Evolutionary conservation across 805 yeast species (phyloP).

Genomic region (Candida insectorum): DNA sequence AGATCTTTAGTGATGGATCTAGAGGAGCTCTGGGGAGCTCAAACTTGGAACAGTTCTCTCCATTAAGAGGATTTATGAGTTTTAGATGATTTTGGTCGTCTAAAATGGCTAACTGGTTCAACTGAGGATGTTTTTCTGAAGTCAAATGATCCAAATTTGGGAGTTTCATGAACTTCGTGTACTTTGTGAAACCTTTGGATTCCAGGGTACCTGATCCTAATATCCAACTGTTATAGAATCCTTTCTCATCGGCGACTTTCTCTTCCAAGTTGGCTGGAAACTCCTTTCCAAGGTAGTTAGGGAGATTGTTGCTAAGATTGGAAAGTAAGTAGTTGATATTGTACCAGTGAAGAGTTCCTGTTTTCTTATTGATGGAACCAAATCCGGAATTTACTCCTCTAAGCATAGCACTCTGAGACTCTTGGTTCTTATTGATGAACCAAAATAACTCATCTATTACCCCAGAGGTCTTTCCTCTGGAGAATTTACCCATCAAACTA

Average conservation of each 20-base stretch:
- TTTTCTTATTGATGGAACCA: slow-evolving; percentile 48
- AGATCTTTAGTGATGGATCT: slow-evolving; percentile 5
- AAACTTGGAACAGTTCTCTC: slow-evolving; percentile 36
- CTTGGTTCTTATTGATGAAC: slow-evolving; percentile 42
- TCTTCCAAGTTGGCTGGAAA: slow-evolving; percentile 4
- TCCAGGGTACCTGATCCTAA: slow-evolving; percentile 33
- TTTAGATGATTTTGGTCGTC: slow-evolving; percentile 29
- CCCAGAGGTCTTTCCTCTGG: slow-evolving; percentile 62
- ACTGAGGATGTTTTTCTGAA: not conserved
- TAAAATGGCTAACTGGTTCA: slow-evolving; percentile 31
- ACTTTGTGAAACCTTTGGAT: slow-evolving; percentile 4
- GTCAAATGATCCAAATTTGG: slow-evolving; percentile 20
- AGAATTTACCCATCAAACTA: slow-evolving; percentile 53
- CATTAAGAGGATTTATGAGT: slow-evolving; percentile 36
- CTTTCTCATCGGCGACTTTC: slow-evolving; percentile 5
- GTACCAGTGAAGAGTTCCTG: slow-evolving; percentile 66
- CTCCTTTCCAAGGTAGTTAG: slow-evolving; percentile 21
- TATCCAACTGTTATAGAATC: slow-evolving; percentile 44
- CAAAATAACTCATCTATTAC: slow-evolving; percentile 50
- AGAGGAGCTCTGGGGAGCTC: slow-evolving; percentile 30
- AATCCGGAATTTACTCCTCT: slow-evolving; percentile 38
- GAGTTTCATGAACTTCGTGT: slow-evolving; percentile 18
- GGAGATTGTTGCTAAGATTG: slow-evolving; percentile 25
- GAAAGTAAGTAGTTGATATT: slow-evolving; percentile 41
- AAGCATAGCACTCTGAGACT: slow-evolving; percentile 19